phyloP scores from a whole-genome alignment of 2,329 filamentous ascomycete species.

The Diplodia intermedia region DNA sequence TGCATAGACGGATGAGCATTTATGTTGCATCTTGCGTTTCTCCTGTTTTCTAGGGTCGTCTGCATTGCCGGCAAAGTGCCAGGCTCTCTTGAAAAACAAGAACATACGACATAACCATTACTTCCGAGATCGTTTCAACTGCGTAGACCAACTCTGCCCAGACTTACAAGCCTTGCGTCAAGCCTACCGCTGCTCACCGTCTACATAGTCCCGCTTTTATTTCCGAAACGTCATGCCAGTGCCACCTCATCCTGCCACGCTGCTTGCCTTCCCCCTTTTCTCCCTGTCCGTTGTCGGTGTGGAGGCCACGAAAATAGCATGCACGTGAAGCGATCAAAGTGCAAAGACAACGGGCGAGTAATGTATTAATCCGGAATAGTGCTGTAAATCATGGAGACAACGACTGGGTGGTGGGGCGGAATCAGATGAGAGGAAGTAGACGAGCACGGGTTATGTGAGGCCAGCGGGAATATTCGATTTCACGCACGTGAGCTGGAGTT shows the following conservation, averaged over 20 bases:
- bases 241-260: neutral
- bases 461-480: neutral
- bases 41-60: neutral
- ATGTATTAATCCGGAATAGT: neutral
- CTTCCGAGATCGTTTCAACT: neutral
- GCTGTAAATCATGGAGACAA: neutral
- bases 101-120: slow-evolving; percentile 1
- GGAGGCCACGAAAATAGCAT: neutral
- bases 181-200: slow-evolving; percentile 1
- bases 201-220: slow-evolving; percentile 14
- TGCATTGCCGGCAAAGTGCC: neutral
- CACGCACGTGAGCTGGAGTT: neutral
- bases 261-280: neutral
- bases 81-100: neutral
- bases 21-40: slow-evolving; percentile 14
- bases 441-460: neutral
- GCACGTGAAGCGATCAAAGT: neutral
- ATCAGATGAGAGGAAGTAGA: neutral
- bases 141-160: neutral
- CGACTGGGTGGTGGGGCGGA: neutral
- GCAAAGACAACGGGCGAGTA: neutral
- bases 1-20: slow-evolving; percentile 24
- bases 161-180: neutral
- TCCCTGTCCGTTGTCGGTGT: slow-evolving; percentile 5
- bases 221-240: neutral